Percentiles rank a stretch among this genome's conserved stretches.
phyloP scores from a whole-genome alignment of 495 filamentous ascomycete species.

The Trichoderma orchidacearum region DNA sequence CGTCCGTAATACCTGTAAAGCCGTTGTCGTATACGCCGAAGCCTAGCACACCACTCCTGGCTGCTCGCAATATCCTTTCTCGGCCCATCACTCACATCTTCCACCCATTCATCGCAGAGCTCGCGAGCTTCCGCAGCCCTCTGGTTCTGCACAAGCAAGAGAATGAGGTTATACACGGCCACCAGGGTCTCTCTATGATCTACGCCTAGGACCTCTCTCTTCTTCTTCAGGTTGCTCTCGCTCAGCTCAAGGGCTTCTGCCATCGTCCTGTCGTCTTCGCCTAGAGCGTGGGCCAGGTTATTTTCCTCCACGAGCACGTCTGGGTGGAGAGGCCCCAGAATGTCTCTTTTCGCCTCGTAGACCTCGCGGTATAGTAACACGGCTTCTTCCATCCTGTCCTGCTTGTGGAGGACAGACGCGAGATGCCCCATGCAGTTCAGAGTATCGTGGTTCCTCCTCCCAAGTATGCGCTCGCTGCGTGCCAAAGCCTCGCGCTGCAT shows the following conservation, averaged over 20 bases:
- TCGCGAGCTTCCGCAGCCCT: neutral
- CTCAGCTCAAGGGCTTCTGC: neutral
- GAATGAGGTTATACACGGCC: neutral
- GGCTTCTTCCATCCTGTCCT: neutral
- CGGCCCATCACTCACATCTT: too few species aligned
- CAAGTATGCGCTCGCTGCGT: neutral
- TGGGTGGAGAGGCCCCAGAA: neutral
- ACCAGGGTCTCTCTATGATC: neutral
- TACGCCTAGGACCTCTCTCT: neutral
- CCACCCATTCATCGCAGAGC: neutral
- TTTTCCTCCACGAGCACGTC: neutral
- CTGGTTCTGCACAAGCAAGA: neutral
- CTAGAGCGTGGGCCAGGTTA: neutral
- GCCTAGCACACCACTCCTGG: too few species aligned
- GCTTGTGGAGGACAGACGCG: neutral
- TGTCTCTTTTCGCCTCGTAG: neutral
- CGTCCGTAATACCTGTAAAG: too few species aligned
- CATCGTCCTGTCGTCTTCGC: neutral
- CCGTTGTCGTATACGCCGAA: too few species aligned
- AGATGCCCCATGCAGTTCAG: neutral
- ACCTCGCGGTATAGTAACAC: neutral
- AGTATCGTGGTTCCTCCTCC: neutral
- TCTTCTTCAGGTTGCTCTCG: neutral
- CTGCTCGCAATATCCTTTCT: too few species aligned
- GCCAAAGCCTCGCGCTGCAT: neutral